A percentile compares a stretch with the other conserved stretches of the same genome.
phyloP scores from a whole-genome alignment of 202 grass and related monocot species.

The Elaeis oleifera region DNA sequence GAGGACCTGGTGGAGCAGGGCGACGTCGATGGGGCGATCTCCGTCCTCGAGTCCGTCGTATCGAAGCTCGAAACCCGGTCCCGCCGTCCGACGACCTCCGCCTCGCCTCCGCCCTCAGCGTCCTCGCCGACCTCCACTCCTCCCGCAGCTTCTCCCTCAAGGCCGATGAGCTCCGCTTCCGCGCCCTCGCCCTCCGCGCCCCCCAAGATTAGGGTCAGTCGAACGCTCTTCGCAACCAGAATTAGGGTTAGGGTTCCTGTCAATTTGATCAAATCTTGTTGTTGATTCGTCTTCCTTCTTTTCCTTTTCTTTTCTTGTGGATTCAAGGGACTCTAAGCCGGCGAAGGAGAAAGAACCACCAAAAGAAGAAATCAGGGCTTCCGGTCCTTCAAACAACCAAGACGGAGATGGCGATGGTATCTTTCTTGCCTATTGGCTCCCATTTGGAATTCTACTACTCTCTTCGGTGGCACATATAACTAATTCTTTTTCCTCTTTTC shows the following conservation, averaged over 20 bases:
- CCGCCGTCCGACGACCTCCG: slow-evolving; percentile 29
- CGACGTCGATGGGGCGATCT: slow-evolving; percentile 56
- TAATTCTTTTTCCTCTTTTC: too few species aligned
- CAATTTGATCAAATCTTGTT: neutral
- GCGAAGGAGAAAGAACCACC: slow-evolving; percentile 15
- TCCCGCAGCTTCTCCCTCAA: slow-evolving; percentile 50
- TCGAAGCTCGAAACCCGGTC: slow-evolving; percentile 16
- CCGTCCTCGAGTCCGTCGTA: slow-evolving; percentile 55
- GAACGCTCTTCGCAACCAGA: neutral
- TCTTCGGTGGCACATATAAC: too few species aligned
- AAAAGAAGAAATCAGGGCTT: slow-evolving; percentile 14
- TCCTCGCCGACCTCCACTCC: slow-evolving; percentile 62
- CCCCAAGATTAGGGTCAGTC: slow-evolving; percentile 37
- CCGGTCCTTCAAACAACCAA: slow-evolving; percentile 13
- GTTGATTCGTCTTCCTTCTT: slow-evolving; percentile 11
- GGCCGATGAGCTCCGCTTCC: slow-evolving; percentile 62
- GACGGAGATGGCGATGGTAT: slow-evolving; percentile 59
- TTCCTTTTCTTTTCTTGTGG: neutral
- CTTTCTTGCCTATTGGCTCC: neutral
- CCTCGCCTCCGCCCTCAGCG: slow-evolving; percentile 53
- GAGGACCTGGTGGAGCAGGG: slow-evolving; percentile 59
- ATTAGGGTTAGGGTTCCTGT: neutral
- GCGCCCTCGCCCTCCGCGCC: slow-evolving; percentile 46
- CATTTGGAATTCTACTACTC: neutral
- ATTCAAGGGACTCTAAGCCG: slow-evolving; percentile 18